Evolutionary conservation across 306 rosid species (phyloP).

Genomic region (Vachellia pachyceras): DNA sequence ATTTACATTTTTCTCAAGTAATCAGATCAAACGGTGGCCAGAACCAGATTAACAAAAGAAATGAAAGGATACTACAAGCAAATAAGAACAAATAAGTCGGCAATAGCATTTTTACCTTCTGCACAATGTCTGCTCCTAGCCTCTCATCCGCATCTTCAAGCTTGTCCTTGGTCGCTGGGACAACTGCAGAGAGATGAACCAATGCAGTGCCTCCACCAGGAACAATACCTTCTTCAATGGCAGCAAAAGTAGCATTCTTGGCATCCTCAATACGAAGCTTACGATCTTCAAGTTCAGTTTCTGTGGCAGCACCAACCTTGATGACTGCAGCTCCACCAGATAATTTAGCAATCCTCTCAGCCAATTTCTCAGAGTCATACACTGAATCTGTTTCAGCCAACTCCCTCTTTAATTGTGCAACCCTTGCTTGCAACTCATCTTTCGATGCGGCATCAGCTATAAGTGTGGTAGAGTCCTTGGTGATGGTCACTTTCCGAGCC

Average conservation of each 20-base stretch:
- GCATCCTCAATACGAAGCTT: conserved; percentile 99
- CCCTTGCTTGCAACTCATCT: conserved; percentile 90
- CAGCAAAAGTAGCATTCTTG: conserved; percentile 98
- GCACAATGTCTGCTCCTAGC: conserved; percentile 96
- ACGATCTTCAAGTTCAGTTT: conserved; percentile 96
- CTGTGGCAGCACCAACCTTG: conserved; percentile 99
- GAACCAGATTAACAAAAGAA: not conserved
- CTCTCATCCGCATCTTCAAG: conserved; percentile 87
- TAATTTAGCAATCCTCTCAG: conserved; percentile 96
- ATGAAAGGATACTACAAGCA: not conserved
- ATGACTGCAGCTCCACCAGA: conserved; percentile 99
- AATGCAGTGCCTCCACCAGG: conserved; percentile 99
- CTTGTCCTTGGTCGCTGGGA: conserved; percentile 83
- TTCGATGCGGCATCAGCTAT: conserved; percentile 97
- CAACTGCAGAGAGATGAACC: conserved; percentile 79
- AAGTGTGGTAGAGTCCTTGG: conserved; percentile 89
- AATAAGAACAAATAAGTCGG: not conserved
- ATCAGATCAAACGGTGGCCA: not conserved
- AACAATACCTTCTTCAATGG: conserved; percentile 98
- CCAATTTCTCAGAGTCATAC: conserved; percentile 81
- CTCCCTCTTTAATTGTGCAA: conserved; percentile 88
- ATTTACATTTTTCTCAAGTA: not conserved
- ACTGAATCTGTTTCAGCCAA: conserved; percentile 86
- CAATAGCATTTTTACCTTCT: conserved; percentile 59
- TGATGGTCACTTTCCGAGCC: conserved; percentile 83